Base-by-base conservation (phyloP, 2,329 filamentous ascomycete genomes). In the Penicillium verrucosum region DNA sequence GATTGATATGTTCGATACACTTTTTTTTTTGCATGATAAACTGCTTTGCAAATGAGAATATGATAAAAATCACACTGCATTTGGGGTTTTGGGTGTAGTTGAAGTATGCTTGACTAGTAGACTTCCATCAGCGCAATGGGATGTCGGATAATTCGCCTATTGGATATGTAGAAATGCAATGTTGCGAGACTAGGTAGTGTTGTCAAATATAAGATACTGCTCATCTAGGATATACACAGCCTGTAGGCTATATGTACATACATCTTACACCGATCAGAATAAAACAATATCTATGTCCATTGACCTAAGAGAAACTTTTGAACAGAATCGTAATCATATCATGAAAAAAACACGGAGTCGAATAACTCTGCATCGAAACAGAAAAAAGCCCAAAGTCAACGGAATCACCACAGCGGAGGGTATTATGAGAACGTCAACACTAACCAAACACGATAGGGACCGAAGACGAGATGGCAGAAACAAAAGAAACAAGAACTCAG, bases 261-360 rank as follows among this genome's bases (percentile, higher is more conserved):
- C 25, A 49, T 40, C 12, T 18, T 25, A 44, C 32, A 34, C 18
- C 16, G 12, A 25, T 5, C 14, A 37, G n/a, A 34, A 12, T n/a
- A 37, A 40, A 51, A 37, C 29, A 51, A 40, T 51, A 56, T 51
- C 38, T 56, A 56, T 52, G 41, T 56, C 42, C 54, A 52, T 56
- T 56, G 54, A 52, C 41, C 27, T 42, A 27, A 45, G 14, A 49
- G 43, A 56, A 56, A 56, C 54, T 56, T 56, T 56, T 56, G 54
- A 56, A 56, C 48, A 56, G 41, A 52, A 46, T 56, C 54, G 54
- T 56, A 52, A 56, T 56, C 48, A 41, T 52, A 56, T 56, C 54
- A 56, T 56, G 42, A 56, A 34, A 56, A 32, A 37, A 27, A 56
- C 18, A 34, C 34, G 40, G 32, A 56, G 47, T 38, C 23, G 9